These are phyloP conservation scores for Fusarium fracticaudum DNA, from an alignment of 2,329 filamentous ascomycete genomes.

Conservation along the genomic window DNA sequence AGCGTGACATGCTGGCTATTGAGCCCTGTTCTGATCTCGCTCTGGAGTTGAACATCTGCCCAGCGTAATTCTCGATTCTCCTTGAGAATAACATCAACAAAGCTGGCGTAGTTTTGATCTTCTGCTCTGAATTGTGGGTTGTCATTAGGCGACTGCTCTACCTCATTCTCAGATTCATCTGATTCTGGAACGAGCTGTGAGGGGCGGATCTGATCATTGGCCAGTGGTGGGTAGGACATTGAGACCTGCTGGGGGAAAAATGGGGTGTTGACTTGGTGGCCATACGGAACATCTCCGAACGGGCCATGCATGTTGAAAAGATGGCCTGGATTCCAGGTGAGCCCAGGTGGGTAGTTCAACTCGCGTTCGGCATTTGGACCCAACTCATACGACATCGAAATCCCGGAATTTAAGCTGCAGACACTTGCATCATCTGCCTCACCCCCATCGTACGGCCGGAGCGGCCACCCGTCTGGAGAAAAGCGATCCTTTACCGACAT, in stretches of 20 bases:
- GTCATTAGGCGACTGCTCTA: neutral
- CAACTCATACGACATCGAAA: neutral
- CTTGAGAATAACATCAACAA: accelerated
- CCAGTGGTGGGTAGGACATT: neutral
- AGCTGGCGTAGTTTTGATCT: too few relatives aligned
- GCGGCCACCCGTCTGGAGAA: neutral
- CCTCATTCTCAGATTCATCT: too few relatives aligned
- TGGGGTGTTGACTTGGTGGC: neutral
- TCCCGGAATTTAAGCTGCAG: neutral
- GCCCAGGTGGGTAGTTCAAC: neutral
- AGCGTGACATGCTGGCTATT: neutral
- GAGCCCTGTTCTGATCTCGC: neutral
- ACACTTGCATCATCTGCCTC: neutral
- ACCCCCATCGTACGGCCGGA: neutral
- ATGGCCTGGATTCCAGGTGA: neutral
- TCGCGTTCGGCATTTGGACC: neutral
- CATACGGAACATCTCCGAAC: neutral
- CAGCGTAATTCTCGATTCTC: neutral
- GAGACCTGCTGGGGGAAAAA: too few relatives aligned
- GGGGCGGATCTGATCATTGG: neutral
- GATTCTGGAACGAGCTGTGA: neutral
- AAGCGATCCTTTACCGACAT: neutral
- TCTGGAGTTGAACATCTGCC: neutral
- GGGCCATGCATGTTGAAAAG: neutral
- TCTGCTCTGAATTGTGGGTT: neutral